Evolutionary conservation across 2,329 filamentous ascomycete genomes (phyloP).

Genomic region (Emericellopsis cladophorae): DNA sequence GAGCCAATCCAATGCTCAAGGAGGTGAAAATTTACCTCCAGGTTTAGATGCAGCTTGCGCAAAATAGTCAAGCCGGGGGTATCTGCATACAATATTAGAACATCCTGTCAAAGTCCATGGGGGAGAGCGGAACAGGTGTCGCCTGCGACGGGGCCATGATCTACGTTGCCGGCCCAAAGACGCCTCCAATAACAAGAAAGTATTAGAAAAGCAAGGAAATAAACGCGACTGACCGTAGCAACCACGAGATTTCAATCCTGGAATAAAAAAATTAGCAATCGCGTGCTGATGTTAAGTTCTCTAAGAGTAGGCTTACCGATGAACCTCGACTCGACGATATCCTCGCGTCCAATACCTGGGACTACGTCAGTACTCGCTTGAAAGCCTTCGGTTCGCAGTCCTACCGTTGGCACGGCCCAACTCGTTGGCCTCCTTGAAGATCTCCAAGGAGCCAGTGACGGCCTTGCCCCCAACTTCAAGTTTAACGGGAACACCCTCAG

Average conservation of each 20-base stretch:
- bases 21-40: conserved; percentile 20
- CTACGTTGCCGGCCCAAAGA: too few relatives aligned
- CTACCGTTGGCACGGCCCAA: conserved; percentile 27
- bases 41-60: conserved; percentile 16
- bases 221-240: background rate
- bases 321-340: conserved; percentile 9
- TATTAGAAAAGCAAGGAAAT: too few relatives aligned
- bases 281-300: background rate
- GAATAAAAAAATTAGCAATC: too few relatives aligned
- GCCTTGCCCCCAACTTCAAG: conserved; percentile 31
- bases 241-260: background rate
- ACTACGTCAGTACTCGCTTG: conserved; percentile 2
- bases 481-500: conserved; percentile 55
- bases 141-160: too few relatives aligned
- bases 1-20: too few relatives aligned
- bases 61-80: conserved; percentile 8
- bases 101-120: too few relatives aligned
- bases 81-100: background rate
- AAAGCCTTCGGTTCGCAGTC: background rate
- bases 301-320: conserved; percentile 1
- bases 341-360: conserved; percentile 7
- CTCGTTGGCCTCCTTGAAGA: conserved; percentile 50
- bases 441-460: conserved; percentile 46
- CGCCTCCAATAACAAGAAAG: too few relatives aligned
- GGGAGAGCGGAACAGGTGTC: too few relatives aligned